Evolutionary conservation across 1,284 basidiomycete species (phyloP).

Genomic region (Mycosarcoma maydis): DNA sequence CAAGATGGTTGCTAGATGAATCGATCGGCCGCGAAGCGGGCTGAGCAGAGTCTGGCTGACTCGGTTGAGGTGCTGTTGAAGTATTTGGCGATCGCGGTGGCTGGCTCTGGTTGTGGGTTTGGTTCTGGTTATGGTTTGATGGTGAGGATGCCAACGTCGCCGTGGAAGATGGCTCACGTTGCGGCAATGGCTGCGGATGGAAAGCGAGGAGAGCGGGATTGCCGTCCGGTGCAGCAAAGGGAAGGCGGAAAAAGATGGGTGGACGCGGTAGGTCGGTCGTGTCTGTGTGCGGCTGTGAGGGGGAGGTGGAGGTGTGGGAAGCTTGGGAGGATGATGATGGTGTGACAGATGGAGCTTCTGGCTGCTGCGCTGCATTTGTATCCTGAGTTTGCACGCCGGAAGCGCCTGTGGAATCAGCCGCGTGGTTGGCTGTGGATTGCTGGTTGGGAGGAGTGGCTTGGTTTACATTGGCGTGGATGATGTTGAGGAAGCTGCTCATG

Average conservation of each 20-base stretch:
- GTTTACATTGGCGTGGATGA: constrained; percentile 7
- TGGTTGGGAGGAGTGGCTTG: neutral
- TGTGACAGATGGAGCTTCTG: neutral
- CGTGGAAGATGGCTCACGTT: neutral
- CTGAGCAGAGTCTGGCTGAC: neutral
- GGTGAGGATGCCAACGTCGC: no score
- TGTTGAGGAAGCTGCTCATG: constrained; percentile 28
- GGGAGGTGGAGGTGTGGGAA: neutral
- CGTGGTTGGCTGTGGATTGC: neutral
- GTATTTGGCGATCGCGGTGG: neutral
- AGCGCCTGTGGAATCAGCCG: no score
- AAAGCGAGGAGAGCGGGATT: constrained; percentile 50
- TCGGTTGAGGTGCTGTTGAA: neutral
- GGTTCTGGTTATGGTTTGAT: neutral
- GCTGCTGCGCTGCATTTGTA: neutral
- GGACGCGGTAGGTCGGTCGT: constrained; percentile 6
- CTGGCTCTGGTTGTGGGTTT: no score
- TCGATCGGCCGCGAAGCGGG: neutral
- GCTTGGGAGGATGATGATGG: neutral
- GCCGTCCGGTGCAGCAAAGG: constrained; percentile 44
- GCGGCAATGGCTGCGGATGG: constrained; percentile 39
- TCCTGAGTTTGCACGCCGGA: neutral
- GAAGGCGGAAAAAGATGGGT: constrained; percentile 48
- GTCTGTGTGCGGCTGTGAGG: neutral
- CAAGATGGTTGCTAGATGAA: neutral